phyloP scores from a whole-genome alignment of 768 basidiomycete genomes.

The Lactarius sanguifluus region DNA sequence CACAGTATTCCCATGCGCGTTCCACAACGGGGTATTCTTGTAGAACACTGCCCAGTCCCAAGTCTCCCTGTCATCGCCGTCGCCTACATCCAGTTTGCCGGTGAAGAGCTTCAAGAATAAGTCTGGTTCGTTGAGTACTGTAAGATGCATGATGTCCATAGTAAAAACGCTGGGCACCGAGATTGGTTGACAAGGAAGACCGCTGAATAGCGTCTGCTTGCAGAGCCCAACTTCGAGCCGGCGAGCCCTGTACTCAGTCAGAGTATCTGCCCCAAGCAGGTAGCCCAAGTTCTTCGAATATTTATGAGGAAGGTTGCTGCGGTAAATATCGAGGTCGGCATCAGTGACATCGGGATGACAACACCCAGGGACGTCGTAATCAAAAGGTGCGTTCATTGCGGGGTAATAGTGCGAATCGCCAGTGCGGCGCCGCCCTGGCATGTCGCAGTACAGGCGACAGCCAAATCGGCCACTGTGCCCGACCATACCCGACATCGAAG shows the following conservation, averaged over 20 bases:
- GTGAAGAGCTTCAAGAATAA: too few species aligned
- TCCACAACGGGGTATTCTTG: too few species aligned
- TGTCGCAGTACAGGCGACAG: neutral
- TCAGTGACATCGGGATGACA: neutral
- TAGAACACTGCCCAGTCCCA: too few species aligned
- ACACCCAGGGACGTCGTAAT: neutral
- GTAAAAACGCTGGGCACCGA: too few species aligned
- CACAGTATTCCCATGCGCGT: too few species aligned
- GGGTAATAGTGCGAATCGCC: neutral
- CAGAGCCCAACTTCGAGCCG: neutral
- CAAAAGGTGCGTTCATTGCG: too few species aligned
- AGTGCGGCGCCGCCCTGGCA: neutral
- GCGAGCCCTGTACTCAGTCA: neutral
- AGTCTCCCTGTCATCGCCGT: too few species aligned
- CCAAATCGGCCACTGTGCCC: neutral
- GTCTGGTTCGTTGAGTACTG: too few species aligned
- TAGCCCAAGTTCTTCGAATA: neutral
- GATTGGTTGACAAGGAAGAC: too few species aligned
- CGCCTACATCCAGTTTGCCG: too few species aligned
- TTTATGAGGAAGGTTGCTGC: neutral
- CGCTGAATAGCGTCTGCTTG: too few species aligned
- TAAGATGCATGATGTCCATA: too few species aligned
- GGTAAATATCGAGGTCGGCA: neutral
- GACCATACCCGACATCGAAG: neutral
- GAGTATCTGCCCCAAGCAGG: neutral